Conservation (phyloP, 345 rosid genomes). For the Carallia pectinifolia region DNA sequence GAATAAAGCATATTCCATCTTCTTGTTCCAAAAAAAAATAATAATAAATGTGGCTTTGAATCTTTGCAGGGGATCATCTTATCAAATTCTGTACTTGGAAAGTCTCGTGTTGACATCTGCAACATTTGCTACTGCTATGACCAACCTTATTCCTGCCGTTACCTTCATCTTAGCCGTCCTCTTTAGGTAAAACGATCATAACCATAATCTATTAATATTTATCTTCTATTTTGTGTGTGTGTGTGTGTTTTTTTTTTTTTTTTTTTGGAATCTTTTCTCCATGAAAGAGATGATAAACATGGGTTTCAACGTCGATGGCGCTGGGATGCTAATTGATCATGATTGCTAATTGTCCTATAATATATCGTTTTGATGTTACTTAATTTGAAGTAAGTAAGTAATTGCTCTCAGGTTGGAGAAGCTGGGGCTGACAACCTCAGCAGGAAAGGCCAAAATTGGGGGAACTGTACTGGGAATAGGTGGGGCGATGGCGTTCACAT, state of each 20-base stretch:
- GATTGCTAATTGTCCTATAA: no score
- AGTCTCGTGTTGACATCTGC: constrained; percentile 23
- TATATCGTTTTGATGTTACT: no score
- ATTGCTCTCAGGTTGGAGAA: constrained; percentile 45
- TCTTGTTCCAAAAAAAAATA: no score
- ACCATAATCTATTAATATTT: no score
- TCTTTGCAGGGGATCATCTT: constrained; percentile 13
- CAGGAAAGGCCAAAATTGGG: constrained; percentile 48
- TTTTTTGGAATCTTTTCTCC: no score
- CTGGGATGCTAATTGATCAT: no score
- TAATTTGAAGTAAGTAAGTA: background rate
- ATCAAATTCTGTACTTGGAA: constrained; percentile 9
- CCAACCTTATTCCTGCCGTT: constrained; percentile 23
- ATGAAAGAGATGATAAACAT: no score
- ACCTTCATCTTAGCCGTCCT: constrained; percentile 26
- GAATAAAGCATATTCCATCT: no score
- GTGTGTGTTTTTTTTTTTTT: no score
- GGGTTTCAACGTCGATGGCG: no score
- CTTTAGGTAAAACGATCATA: constrained; percentile 15
- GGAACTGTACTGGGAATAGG: constrained; percentile 53
- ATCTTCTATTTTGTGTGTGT: no score
- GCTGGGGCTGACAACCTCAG: constrained; percentile 20
- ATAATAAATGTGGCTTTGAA: no score
- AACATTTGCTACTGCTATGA: constrained; percentile 25
- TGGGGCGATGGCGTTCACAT: constrained; percentile 59